Base-by-base conservation (phyloP, 2,329 filamentous ascomycete genomes). In the Fusarium sp. region DNA sequence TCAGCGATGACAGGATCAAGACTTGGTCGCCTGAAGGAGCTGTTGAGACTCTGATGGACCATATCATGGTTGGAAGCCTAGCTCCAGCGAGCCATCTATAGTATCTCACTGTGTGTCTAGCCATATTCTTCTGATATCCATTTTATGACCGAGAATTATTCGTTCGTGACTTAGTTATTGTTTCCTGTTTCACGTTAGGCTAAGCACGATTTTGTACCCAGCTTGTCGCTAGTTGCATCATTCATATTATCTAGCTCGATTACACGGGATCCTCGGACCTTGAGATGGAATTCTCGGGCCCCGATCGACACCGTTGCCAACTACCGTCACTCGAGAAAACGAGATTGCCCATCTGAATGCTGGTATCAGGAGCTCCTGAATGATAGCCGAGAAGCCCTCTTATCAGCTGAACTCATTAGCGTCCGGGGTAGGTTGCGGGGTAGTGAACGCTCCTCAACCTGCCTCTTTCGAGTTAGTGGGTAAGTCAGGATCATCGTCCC, bases 31-130 rank as follows among this genome's bases (percentile, higher is more conserved):
- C 56, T 7, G 53, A 61, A 21, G 63, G 52, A 29, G 58, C 66
- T 6, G 58, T 58, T 2, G 55, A 67, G 18, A 69, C 58, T 5
- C 35, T 70, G 39, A 61, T 70, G 55, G 63, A 70, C 4, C 58
- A 69, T 20, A 51, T 70, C 41, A 53, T 68, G 36, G 29, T 63
- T 8, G 47, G 53, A 3, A 31, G 53, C 9, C 29, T 23, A 14
- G 23, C 52, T n/a, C 66, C 64, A 3, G 21, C 47, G 5, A 69
- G 57, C 7, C 53, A 49, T 36, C 39, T 69, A 11, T 69, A 58
- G 40, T 13, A 1, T 11, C 15, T 4, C 9, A 4, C 10, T n/a
- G 7, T n/a, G 33, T 15, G 17, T 33, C 13, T 33, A 15, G 31
- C 14, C 11, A 33, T 15, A 33, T 15, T 15, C 4, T 15, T 33